Evolutionary conservation across 192 early-diverging fungal genomes (phyloP), one percentile per base, ranked within the genome.

Genomic region (Helicostylum pulchrum): DNA sequence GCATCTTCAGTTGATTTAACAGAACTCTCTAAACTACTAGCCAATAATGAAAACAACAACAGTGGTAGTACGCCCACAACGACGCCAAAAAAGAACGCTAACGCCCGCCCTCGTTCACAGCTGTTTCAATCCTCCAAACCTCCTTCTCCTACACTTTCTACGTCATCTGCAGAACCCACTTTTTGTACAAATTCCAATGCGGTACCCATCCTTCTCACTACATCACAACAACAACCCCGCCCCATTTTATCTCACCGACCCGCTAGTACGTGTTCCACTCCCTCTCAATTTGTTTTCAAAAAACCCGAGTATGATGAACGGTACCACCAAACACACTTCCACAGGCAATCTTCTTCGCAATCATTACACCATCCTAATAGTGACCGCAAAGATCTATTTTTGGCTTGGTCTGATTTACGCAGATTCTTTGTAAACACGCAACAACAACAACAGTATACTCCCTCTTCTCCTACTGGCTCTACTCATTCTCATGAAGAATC

Each of bases 211-310:
- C 20, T 47, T 47, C 9, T 47, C 17, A 3, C 31, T 7, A 44
- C 20, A 32, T 34, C 44, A 11, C 31, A 45, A 34, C 30, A 69
- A 42, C 53, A 53, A 46, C 30, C 66, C 3, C 52, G 68, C 7
- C 68, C 68, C 23, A 43, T 52, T 7, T 31, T 70, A 12, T 31
- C 61, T 12, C 68, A 70, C 12, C 46, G 58, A 49, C 69, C 69
- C 8, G 54, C 69, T 11, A 64, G 66, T 42, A 49, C 53, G 0
- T 70, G 68, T 34, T 53, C 59, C 0, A 71, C 69, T 7, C 69
- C 69, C 1, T 54, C 69, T 4, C 69, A 71, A 55, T 71, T 71
- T 51, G 47, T 71, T 42, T 71, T 71, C 47, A 71, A 71, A 32
- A 71, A 71, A 31, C 69, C 69, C 17, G 64, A 71, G 19, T 71